Base-by-base conservation (phyloP, 768 basidiomycete genomes). In the Psilocybe sp. region DNA sequence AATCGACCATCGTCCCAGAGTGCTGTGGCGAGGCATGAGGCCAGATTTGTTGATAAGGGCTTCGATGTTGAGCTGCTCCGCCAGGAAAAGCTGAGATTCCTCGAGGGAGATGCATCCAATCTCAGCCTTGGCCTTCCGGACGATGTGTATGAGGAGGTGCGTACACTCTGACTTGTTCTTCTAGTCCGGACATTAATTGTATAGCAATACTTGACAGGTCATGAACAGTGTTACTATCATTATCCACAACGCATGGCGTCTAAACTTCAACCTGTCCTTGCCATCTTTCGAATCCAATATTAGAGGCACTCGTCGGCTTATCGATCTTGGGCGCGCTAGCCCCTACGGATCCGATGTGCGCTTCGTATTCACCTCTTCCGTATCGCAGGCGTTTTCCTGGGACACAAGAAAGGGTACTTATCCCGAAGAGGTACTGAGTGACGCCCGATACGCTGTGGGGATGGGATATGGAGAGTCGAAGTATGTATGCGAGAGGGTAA, bases 221-320 rank as follows among this genome's bases (percentile, higher is more conserved):
- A 23, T 28, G n/a, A 32, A 28, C 42, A 44, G 34, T 16, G 34
- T 44, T 32, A 44, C 42, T 6, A 32, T 44, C 28, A 44, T 44
- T 16, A 44, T 44, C 28, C 42, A 44, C 42, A 44, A 23, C 18
- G 42, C 42, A 10, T 44, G 42, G 42, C 64, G 61, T 14, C 61
- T 79, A 15, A 70, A 79, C 42, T 78, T 78, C 55, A 79, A 77
- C 49, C 20, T 72, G 37, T 52, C 68, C 0, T 56, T 79, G 5
- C 62, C 67, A 2, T 75, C 78, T 1, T 75, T 77, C 40, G 77
- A 77, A 43, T 64, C 71, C 4, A 69, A 62, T 47, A 62, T 79
- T 34, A 60, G 62, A 12, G 71, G 70, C 7, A 68, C 70, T 5
- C 70, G 75, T 10, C 69, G 72, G 39, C 58, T 71, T 16, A 60